These are phyloP conservation scores for Saxispiralis lemnorum DNA, from an alignment of 495 filamentous ascomycete genomes.

Conservation along the genomic window DNA sequence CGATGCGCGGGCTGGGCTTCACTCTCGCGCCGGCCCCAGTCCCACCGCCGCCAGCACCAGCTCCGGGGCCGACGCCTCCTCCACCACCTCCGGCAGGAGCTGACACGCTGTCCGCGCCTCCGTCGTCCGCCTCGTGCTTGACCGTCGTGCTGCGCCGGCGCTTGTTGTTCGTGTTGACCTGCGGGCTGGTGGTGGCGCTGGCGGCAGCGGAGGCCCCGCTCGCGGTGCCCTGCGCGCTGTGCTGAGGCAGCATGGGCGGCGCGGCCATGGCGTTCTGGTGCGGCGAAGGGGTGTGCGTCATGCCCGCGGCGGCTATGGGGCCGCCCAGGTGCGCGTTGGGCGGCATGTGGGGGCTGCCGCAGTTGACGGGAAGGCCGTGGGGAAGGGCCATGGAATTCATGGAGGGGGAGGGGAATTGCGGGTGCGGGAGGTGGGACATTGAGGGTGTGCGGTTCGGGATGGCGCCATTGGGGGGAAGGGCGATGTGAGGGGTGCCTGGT, in stretches of 20 bases:
- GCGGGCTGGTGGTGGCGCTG: constrained; percentile 69
- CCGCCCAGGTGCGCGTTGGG: constrained; percentile 1
- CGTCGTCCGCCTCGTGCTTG: constrained; percentile 55
- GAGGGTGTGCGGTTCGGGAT: constrained; percentile 8
- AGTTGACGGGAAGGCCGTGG: constrained; percentile 10
- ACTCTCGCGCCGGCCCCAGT: constrained; percentile 22
- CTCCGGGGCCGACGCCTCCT: constrained; percentile 16
- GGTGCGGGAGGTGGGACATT: constrained; percentile 10
- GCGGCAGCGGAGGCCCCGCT: constrained; percentile 34
- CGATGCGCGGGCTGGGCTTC: constrained; percentile 23
- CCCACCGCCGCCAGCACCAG: no score
- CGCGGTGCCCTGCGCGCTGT: constrained; percentile 51
- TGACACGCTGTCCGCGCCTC: constrained; percentile 1
- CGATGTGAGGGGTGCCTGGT: constrained; percentile 12
- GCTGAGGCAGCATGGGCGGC: constrained; percentile 52
- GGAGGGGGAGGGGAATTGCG: constrained; percentile 40
- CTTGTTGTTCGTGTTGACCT: constrained; percentile 43
- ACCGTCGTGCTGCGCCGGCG: constrained; percentile 51
- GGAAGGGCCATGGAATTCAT: constrained; percentile 38
- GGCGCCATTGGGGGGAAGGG: constrained; percentile 15
- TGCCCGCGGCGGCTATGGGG: neutral
- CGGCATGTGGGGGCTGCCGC: constrained; percentile 37
- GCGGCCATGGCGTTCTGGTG: constrained; percentile 41
- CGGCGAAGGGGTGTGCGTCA: constrained; percentile 23
- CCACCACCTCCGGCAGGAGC: no score